Evolutionary conservation across 768 basidiomycete species (phyloP).

Genomic region (Pleurotus djamor): DNA sequence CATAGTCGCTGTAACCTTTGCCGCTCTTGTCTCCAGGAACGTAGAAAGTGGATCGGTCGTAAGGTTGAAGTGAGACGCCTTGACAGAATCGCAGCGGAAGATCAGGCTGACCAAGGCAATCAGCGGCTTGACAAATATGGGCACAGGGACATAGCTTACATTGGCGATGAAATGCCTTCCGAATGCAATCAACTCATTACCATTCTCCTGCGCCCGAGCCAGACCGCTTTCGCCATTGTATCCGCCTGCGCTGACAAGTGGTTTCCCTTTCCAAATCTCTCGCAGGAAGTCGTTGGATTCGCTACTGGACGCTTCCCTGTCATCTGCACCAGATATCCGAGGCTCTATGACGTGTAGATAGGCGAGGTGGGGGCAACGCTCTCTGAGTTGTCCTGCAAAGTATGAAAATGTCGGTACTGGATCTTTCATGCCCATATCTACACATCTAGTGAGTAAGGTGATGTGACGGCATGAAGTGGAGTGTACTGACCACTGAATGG

Average conservation of each 20-base stretch:
- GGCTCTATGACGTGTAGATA: constrained; percentile 45
- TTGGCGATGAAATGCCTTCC: constrained; percentile 12
- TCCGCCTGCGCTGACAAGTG: constrained; percentile 32
- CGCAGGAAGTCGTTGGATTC: constrained; percentile 32
- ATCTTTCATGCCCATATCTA: constrained; percentile 37
- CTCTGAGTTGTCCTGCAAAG: constrained; percentile 31
- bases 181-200: constrained; percentile 11
- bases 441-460: background rate
- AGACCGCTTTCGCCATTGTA: constrained; percentile 26
- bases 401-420: constrained; percentile 42
- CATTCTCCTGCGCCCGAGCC: constrained; percentile 17
- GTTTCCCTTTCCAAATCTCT: constrained; percentile 29
- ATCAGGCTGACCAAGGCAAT: constrained; percentile 20
- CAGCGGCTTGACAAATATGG: background rate
- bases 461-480: background rate
- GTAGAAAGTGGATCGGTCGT: constrained; percentile 19
- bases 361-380: constrained; percentile 33
- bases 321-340: constrained; percentile 14
- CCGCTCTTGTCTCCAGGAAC: constrained; percentile 19
- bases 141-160: constrained; percentile 10
- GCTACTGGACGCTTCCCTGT: background rate
- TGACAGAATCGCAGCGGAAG: constrained; percentile 23
- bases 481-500: constrained; percentile 22
- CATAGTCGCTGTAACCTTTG: constrained; percentile 27
- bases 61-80: constrained; percentile 15